Evolutionary conservation across 2,329 filamentous ascomycete genomes (phyloP).

Genomic region (Penicillium sp.): DNA sequence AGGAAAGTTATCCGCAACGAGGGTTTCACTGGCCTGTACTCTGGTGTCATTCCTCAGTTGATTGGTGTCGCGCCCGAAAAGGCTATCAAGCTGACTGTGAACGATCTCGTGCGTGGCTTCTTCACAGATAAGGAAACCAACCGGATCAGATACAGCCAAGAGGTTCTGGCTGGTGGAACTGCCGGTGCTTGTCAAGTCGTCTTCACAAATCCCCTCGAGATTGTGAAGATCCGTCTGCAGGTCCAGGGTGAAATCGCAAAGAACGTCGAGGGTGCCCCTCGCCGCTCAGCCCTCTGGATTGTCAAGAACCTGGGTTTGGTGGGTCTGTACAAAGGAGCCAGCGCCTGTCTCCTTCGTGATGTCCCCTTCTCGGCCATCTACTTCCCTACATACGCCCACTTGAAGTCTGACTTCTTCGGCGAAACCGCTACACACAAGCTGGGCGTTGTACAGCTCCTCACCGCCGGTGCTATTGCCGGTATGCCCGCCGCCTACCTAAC

Average conservation of each 20-base stretch:
- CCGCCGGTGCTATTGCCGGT: constrained; percentile 88
- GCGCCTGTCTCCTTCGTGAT: constrained; percentile 89
- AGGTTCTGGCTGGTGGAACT: constrained; percentile 82
- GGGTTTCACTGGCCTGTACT: constrained; percentile 85
- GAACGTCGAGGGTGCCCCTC: constrained; percentile 74
- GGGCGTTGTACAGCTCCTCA: constrained; percentile 84
- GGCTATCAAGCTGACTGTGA: constrained; percentile 98
- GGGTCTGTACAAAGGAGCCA: constrained; percentile 94
- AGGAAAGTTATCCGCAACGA: constrained; percentile 92
- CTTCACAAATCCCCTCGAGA: constrained; percentile 97
- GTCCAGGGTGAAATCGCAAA: constrained; percentile 96
- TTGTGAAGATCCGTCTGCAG: constrained; percentile 98
- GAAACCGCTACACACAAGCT: constrained; percentile 85
- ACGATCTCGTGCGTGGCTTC: constrained; percentile 79
- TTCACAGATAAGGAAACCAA: constrained; percentile 73
- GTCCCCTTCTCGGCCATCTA: constrained; percentile 98
- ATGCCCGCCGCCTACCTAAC: constrained; percentile 94
- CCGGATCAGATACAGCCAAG: constrained; percentile 67
- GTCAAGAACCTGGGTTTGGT: constrained; percentile 90
- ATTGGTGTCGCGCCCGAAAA: constrained; percentile 99
- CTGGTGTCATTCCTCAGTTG: constrained; percentile 89
- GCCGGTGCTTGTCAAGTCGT: constrained; percentile 97
- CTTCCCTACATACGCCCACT: constrained; percentile 92
- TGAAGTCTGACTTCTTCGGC: constrained; percentile 92
- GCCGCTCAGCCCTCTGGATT: constrained; percentile 96